A percentile compares a stretch with the other conserved stretches of the same genome.
Conservation (phyloP, 305 asterid genomes). For the Fraxinus floribunda region DNA sequence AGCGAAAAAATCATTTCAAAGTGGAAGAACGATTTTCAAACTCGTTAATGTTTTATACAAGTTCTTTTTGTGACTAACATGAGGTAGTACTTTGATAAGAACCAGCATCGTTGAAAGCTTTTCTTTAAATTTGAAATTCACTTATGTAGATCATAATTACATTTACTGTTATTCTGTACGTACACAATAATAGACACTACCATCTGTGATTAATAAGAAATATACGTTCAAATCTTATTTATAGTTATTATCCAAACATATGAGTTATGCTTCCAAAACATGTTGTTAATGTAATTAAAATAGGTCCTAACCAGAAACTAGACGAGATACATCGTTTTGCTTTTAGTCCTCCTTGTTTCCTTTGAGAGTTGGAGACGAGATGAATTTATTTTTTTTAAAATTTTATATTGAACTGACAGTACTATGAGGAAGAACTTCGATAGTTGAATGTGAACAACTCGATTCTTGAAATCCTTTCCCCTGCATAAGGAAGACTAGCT, state of each 20-base stretch:
- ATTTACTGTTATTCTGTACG: background rate
- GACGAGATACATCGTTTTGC: background rate
- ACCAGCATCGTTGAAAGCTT: background rate
- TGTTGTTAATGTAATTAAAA: background rate
- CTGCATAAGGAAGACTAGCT: background rate
- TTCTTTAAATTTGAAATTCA: background rate
- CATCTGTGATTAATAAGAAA: background rate
- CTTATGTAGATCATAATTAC: background rate
- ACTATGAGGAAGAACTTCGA: background rate
- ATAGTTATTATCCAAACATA: background rate
- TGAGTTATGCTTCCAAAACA: background rate
- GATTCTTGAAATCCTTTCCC: background rate
- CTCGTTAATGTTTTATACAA: background rate
- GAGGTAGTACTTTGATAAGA: background rate
- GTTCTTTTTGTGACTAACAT: background rate
- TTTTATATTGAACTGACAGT: background rate
- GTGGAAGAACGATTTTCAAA: background rate
- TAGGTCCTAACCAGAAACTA: background rate
- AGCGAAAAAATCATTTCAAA: background rate
- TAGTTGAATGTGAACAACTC: background rate
- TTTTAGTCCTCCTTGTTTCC: background rate
- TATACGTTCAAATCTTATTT: background rate
- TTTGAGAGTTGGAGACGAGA: background rate
- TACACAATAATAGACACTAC: background rate
- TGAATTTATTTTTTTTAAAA: background rate